Conservation (phyloP, 2,329 filamentous ascomycete genomes). For the Arthroderma uncinatum region DNA sequence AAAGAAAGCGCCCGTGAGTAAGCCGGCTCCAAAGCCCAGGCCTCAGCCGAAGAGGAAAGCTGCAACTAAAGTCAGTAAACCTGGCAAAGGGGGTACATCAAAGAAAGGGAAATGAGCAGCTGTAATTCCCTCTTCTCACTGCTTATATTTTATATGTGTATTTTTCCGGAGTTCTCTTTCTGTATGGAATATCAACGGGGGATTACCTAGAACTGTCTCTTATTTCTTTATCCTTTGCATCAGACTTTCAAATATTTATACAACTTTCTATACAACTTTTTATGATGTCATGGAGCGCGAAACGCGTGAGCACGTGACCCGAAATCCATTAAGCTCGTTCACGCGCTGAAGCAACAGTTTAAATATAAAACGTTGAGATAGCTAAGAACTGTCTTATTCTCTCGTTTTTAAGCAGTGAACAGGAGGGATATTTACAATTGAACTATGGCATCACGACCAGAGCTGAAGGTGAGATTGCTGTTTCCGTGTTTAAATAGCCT, state of each 20-base stretch:
- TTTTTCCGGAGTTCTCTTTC: background rate
- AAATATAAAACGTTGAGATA: background rate
- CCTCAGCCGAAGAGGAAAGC: background rate
- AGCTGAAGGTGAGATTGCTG: slow-evolving; percentile 11
- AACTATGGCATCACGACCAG: slow-evolving; percentile 11
- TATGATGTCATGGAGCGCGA: background rate
- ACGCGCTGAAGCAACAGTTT: background rate
- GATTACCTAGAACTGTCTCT: background rate
- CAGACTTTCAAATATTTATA: background rate
- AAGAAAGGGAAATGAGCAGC: background rate
- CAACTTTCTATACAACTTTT: background rate
- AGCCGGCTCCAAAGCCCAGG: background rate
- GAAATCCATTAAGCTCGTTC: slow-evolving; percentile 6
- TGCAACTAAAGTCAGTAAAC: background rate
- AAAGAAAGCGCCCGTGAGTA: background rate
- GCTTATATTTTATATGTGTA: background rate
- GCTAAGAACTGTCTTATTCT: background rate
- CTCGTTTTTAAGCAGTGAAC: background rate
- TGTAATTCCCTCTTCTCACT: background rate
- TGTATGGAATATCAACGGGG: background rate
- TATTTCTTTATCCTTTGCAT: background rate
- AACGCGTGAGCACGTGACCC: slow-evolving; percentile 13
- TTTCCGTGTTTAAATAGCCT: background rate
- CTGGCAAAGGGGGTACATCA: background rate
- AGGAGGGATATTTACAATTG: background rate